A percentile compares a stretch with the other conserved stretches of the same genome.
These are phyloP conservation scores for Aspergillus tamarii DNA, from an alignment of 2,329 filamentous ascomycete genomes.

Conservation along the genomic window DNA sequence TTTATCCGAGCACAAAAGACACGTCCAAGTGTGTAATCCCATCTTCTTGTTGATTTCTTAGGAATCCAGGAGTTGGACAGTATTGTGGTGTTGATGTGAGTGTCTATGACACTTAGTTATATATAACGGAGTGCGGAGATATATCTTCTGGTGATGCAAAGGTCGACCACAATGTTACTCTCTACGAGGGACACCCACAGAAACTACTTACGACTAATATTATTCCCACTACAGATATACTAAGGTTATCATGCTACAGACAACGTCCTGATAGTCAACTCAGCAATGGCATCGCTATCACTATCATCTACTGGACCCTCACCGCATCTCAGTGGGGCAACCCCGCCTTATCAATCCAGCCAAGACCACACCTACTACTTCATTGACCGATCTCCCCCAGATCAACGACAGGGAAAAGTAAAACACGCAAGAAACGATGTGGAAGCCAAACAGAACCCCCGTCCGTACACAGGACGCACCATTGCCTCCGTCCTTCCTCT, in stretches of 20 bases:
- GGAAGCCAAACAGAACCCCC: conserved; percentile 20
- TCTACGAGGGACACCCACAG: no score
- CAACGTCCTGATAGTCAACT: not conserved
- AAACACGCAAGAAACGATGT: conserved; percentile 11
- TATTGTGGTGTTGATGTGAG: not conserved
- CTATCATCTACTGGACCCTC: not conserved
- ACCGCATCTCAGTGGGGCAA: not conserved
- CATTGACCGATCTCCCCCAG: not conserved
- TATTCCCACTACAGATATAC: not conserved
- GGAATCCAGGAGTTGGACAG: accelerated
- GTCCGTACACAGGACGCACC: conserved; percentile 52
- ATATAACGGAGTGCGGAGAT: not conserved
- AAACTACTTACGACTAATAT: not conserved
- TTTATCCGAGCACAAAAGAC: not conserved
- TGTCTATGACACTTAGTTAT: not conserved
- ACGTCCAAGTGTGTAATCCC: not conserved
- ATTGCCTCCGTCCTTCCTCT: conserved; percentile 54
- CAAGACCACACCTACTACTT: not conserved
- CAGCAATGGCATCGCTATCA: not conserved
- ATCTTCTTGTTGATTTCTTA: not conserved
- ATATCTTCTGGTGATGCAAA: not conserved
- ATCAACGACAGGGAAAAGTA: not conserved
- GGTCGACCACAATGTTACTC: no score
- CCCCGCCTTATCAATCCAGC: not conserved
- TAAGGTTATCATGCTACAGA: not conserved